A percentile compares a stretch with the other conserved stretches of the same genome.
phyloP scores from a whole-genome alignment of 208 protist genomes.

The Herpetomonas tarakana region DNA sequence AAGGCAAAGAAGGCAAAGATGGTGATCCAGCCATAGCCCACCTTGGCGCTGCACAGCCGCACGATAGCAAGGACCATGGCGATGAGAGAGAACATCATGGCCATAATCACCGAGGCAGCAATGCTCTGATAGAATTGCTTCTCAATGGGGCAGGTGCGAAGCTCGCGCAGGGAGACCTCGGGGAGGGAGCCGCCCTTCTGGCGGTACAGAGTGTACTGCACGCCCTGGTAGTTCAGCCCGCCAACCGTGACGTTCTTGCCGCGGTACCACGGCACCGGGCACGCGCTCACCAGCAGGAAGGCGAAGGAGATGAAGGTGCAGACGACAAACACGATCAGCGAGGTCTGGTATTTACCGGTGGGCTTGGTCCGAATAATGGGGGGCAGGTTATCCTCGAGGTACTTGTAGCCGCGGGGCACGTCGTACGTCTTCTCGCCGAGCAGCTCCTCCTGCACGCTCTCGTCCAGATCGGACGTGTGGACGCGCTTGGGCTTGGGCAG shows the following conservation, averaged over 20 bases:
- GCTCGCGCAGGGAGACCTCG: constrained; percentile 9
- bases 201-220: constrained; percentile 39
- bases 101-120: constrained; percentile 37
- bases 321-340: constrained; percentile 37
- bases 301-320: constrained; percentile 33
- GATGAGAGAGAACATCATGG: constrained; percentile 32
- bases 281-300: constrained; percentile 35
- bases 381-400: constrained; percentile 32
- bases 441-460: constrained; percentile 31
- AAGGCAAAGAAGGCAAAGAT: constrained; percentile 54
- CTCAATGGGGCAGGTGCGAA: constrained; percentile 37
- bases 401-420: constrained; percentile 62
- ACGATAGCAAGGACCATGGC: constrained; percentile 24
- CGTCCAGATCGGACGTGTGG: constrained; percentile 29
- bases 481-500: constrained; percentile 43
- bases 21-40: constrained; percentile 42
- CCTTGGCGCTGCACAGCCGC: constrained; percentile 24
- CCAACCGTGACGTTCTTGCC: constrained; percentile 29
- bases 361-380: constrained; percentile 35
- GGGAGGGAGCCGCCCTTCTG: constrained; percentile 22
- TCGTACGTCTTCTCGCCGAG: constrained; percentile 38
- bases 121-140: constrained; percentile 70
- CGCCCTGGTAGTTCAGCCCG: constrained; percentile 35
- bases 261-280: constrained; percentile 53
- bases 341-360: constrained; percentile 13